Evolutionary conservation across 2,329 filamentous ascomycete species (phyloP), one percentile per base, ranked within the genome.

Genomic region (Capronia epimyces): DNA sequence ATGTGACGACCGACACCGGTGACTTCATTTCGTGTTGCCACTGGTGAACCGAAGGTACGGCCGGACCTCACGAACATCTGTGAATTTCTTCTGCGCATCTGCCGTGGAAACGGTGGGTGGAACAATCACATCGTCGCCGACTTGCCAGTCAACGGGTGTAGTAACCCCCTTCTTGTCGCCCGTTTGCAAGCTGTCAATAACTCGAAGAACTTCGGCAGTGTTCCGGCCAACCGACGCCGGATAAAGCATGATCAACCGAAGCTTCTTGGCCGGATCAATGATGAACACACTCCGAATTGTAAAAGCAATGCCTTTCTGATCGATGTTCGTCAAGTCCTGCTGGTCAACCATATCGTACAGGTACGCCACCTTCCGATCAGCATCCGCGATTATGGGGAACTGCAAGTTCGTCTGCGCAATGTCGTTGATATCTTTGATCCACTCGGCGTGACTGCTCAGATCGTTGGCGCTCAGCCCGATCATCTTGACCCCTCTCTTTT

Each of bases 281-380:
- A 95, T 78, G 79, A 94, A 95, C 67, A 95, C 90, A 63, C 86
- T 89, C 65, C 90, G 88, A 74, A 96, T 95, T 63, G 90, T 95
- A 74, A 95, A 91, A 50, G 89, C 89, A 63, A 91, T 86, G 62
- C 85, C 85, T 79, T 88, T 88, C 65, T 78, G 71, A 69, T 89
- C 86, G 51, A 89, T 83, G 72, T 89, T 89, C 74, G 83, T 86
- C 64, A 83, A 80, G 70, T 89, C 86, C 70, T 89, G 84, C 73
- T 86, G 79, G 74, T 89, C 86, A 64, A 90, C 76, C 86, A 90
- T 90, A 74, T 90, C 86, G 69, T 89, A 90, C 57, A 80, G 72
- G 65, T 80, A 84, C 53, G 86, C 83, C 55, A 90, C 79, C 73
- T 89, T 80, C 70, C 87, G 82, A 68, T 87, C 76, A 71, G 87